Base-by-base conservation (phyloP, 2,329 filamentous ascomycete genomes). In the Pseudocercospora macadamiae region DNA sequence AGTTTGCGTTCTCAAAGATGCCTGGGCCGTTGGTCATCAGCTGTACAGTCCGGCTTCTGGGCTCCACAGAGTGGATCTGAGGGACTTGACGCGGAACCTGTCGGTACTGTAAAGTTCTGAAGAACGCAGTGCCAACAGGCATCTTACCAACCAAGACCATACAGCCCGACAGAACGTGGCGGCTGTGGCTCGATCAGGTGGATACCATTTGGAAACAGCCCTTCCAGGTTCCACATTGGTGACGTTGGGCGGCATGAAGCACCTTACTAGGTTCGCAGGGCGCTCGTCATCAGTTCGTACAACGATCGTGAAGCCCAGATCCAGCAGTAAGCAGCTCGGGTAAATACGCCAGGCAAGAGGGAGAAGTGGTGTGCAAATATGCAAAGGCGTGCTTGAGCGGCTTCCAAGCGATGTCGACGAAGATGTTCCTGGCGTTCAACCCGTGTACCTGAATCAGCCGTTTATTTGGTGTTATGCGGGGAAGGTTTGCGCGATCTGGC, bases 381-480 rank as follows among this genome's bases (percentile, higher is more conserved):
- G 32, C 14, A 18, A 12, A 49, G 23, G 28, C 37, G 19, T 4
- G 49, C 39, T n/a, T 10, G 36, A 37, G 36, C n/a, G 19, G 36
- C n/a, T n/a, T 44, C 42, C 30, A 30, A 25, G 45, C 45, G 51
- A 42, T 16, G 23, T 21, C 42, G 32, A 60, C 26, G 54, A 42
- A 19, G 39, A 25, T 51, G 52, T 55, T 44, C 37, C 39, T 32
- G 47, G 39, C 47, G 12, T 18, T 34, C 48, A 48, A 21, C 56
- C 42, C 57, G 60, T 62, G 60, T 32, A 44, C 18, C 55, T 59
- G 51, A 39, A 56, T 25, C 51, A 55, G 52, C 39, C 28, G 34
- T 60, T 34, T 61, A 45, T 56, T 62, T 59, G 55, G 52, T 52
- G 45, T 54, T 18, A 30, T 59, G 59, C 56, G 59, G 55, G 53